phyloP scores from a whole-genome alignment of 768 basidiomycete genomes.

The Auriscalpium orientale region DNA sequence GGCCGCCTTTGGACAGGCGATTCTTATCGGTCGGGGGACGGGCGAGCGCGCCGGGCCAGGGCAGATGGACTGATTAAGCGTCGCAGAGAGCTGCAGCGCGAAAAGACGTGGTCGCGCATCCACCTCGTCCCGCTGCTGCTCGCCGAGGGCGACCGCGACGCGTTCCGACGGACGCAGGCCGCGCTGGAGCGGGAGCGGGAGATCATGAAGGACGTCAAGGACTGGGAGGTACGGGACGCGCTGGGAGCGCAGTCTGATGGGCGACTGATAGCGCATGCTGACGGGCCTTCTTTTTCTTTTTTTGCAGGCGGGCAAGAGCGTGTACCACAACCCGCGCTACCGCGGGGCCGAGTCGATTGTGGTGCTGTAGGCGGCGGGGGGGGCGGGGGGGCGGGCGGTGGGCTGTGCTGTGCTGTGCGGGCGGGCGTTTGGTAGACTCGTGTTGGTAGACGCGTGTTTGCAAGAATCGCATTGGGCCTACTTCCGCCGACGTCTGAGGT shows the following conservation, averaged over 20 bases:
- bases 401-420: no score
- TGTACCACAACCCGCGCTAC: slow-evolving; percentile 77
- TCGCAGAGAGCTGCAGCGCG: slow-evolving; percentile 82
- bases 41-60: slow-evolving; percentile 7
- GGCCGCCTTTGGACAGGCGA: slow-evolving; percentile 31
- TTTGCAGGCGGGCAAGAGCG: slow-evolving; percentile 71
- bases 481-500: neutral
- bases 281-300: slow-evolving; percentile 10
- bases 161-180: slow-evolving; percentile 75
- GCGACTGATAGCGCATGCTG: slow-evolving; percentile 14
- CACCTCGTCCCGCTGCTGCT: slow-evolving; percentile 87
- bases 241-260: slow-evolving; percentile 20
- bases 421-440: neutral
- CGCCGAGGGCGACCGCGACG: slow-evolving; percentile 90
- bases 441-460: neutral
- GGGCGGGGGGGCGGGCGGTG: slow-evolving; percentile 1
- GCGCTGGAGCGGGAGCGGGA: slow-evolving; percentile 70
- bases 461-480: neutral
- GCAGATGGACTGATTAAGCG: slow-evolving; percentile 9
- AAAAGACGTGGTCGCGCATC: slow-evolving; percentile 93
- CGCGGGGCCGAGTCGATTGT: slow-evolving; percentile 49
- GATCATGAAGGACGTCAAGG: slow-evolving; percentile 92
- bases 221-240: slow-evolving; percentile 81
- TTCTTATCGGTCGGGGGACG: slow-evolving; percentile 29
- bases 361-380: slow-evolving; percentile 36